Evolutionary conservation across 2,329 filamentous ascomycete species (phyloP).

Genomic region (Ophiocordyceps camponoti-floridani): DNA sequence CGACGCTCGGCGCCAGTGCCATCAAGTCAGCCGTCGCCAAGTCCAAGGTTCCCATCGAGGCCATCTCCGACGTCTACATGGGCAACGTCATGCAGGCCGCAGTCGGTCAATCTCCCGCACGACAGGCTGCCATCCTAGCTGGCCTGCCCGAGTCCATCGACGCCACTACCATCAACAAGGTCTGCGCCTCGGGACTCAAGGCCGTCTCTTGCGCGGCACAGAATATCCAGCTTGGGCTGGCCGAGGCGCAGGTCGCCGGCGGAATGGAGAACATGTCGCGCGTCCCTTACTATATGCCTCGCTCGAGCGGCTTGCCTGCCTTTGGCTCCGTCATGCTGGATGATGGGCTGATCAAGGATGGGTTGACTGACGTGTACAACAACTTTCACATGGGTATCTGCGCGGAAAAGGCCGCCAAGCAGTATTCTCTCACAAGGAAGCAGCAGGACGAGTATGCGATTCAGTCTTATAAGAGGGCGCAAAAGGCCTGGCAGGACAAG

Average conservation of each 20-base stretch:
- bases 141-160: conserved; percentile 69
- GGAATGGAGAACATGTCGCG: conserved; percentile 98
- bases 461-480: conserved; percentile 71
- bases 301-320: conserved; percentile 63
- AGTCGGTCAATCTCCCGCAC: conserved; percentile 77
- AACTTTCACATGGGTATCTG: conserved; percentile 97
- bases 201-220: conserved; percentile 80
- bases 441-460: conserved; percentile 87
- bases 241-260: conserved; percentile 78
- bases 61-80: conserved; percentile 91
- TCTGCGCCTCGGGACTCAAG: conserved; percentile 90
- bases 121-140: conserved; percentile 79
- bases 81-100: conserved; percentile 79
- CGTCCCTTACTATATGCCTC: conserved; percentile 77
- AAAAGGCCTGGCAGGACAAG: conserved; percentile 70
- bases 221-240: conserved; percentile 81
- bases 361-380: conserved; percentile 90
- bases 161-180: conserved; percentile 91
- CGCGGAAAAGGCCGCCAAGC: conserved; percentile 86
- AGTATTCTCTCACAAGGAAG: conserved; percentile 60
- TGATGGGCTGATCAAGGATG: conserved; percentile 87
- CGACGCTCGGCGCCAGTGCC: conserved; percentile 74
- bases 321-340: conserved; percentile 81
- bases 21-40: conserved; percentile 85
- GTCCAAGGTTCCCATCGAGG: conserved; percentile 61